phyloP scores from a whole-genome alignment of 768 basidiomycete species.

The Tricholoma flavovirens region DNA sequence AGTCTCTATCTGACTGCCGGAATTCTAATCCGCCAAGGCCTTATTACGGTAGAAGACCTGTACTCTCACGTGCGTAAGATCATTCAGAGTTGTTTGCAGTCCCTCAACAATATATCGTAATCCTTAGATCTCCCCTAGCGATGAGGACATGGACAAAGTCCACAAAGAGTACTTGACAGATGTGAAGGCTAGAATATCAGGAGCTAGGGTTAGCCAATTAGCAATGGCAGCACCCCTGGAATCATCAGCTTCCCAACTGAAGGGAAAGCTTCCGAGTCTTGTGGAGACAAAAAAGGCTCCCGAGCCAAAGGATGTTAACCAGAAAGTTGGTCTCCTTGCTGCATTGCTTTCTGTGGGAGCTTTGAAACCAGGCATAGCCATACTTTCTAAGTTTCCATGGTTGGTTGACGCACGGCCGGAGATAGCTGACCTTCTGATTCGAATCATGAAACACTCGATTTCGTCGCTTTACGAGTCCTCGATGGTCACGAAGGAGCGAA shows the following conservation, averaged over 20 bases:
- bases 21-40: slow-evolving; percentile 83
- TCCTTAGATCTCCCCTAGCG: slow-evolving; percentile 62
- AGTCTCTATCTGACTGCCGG: slow-evolving; percentile 80
- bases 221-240: slow-evolving; percentile 84
- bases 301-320: slow-evolving; percentile 50
- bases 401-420: slow-evolving; percentile 75
- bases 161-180: slow-evolving; percentile 60
- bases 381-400: slow-evolving; percentile 83
- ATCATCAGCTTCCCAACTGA: slow-evolving; percentile 36
- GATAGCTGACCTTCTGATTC: slow-evolving; percentile 82
- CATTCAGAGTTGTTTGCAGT: background rate
- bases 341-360: slow-evolving; percentile 88
- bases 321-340: slow-evolving; percentile 72
- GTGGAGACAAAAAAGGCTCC: slow-evolving; percentile 28
- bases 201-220: slow-evolving; percentile 67
- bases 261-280: slow-evolving; percentile 33
- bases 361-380: slow-evolving; percentile 66
- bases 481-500: slow-evolving; percentile 53
- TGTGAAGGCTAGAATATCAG: slow-evolving; percentile 58
- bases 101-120: background rate
- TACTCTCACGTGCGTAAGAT: slow-evolving; percentile 76
- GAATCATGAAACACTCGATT: slow-evolving; percentile 65
- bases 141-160: slow-evolving; percentile 67
- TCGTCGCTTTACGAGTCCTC: slow-evolving; percentile 56
- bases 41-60: slow-evolving; percentile 81